phyloP scores from a whole-genome alignment of 2,329 filamentous ascomycete genomes.

The Stachybotrys chlorohalonatus region DNA sequence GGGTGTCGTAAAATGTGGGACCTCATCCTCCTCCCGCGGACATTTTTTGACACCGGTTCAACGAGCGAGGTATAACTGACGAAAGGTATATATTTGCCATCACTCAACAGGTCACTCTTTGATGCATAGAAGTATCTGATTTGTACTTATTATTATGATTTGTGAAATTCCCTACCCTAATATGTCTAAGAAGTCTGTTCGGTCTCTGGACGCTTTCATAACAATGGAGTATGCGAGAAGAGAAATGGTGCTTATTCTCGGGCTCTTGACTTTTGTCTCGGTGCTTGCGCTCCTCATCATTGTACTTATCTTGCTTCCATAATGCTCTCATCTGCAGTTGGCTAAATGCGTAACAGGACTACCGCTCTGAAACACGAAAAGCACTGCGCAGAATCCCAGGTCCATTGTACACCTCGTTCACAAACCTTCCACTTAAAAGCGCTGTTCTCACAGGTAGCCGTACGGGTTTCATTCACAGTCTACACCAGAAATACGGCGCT shows the following conservation, averaged over 20 bases:
- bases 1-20: not conserved
- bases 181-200: too few species aligned
- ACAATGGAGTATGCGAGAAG: not conserved
- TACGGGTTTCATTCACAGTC: not conserved
- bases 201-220: not conserved
- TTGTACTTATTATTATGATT: not conserved
- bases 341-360: not conserved
- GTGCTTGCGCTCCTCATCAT: not conserved
- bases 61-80: not conserved
- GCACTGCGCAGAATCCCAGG: not conserved
- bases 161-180: not conserved
- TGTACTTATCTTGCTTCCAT: not conserved
- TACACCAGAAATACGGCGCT: not conserved
- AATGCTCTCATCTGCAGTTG: not conserved
- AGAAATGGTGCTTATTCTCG: not conserved
- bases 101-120: too few species aligned
- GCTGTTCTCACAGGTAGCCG: not conserved
- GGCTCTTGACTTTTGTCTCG: not conserved
- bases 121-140: not conserved
- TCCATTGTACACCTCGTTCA: not conserved
- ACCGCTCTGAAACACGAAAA: not conserved
- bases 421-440: not conserved
- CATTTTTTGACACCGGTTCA: not conserved
- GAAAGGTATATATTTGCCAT: not conserved
- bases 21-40: not conserved